These are phyloP conservation scores for Lindgomyces ingoldianus DNA, from an alignment of 495 filamentous ascomycete genomes.

Conservation along the genomic window DNA sequence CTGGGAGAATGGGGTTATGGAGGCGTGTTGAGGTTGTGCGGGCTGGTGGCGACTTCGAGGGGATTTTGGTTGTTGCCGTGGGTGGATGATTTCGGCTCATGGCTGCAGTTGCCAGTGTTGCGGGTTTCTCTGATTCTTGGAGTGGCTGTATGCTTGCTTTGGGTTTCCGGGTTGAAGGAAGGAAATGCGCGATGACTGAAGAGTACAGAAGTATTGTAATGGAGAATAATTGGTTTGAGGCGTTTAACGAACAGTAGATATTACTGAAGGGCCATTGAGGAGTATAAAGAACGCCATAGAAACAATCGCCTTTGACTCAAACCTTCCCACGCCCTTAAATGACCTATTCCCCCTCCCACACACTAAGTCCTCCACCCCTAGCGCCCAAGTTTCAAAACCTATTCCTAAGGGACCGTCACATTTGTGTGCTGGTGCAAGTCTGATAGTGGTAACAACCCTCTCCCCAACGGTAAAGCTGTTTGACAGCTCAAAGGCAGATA, in stretches of 20 bases:
- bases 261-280: too few species aligned
- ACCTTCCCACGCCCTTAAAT: not conserved
- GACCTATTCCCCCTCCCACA: not conserved
- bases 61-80: not conserved
- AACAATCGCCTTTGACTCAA: not conserved
- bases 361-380: not conserved
- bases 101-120: not conserved
- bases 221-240: too few species aligned
- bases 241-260: too few species aligned
- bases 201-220: too few species aligned
- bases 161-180: not conserved
- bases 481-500: not conserved
- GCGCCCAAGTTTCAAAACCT: not conserved
- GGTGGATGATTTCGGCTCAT: not conserved
- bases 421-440: not conserved
- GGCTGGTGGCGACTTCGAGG: slow-evolving; percentile 1
- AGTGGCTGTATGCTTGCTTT: not conserved
- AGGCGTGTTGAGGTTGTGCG: slow-evolving; percentile 19
- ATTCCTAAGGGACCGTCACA: not conserved
- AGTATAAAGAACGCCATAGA: too few species aligned
- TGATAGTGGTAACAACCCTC: not conserved
- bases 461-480: not conserved
- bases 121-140: not conserved
- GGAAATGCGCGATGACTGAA: not conserved
- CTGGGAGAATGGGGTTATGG: not conserved